phyloP scores from a whole-genome alignment of 768 basidiomycete genomes.

The Naganishia randhawae region DNA sequence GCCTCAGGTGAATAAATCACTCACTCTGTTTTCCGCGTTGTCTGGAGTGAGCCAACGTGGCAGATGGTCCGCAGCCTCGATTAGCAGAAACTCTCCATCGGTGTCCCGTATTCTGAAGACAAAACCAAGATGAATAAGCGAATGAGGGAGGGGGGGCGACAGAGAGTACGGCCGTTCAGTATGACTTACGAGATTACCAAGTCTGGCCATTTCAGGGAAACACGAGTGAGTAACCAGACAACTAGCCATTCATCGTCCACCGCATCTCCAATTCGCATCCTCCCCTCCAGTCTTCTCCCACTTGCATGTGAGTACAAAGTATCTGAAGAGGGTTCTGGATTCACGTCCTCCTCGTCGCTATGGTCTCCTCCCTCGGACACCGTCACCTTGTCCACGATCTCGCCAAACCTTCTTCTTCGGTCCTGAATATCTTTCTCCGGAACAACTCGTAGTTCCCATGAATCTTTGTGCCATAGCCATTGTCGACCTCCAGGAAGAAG shows the following conservation, averaged over 20 bases:
- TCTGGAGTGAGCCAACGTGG: constrained; percentile 87
- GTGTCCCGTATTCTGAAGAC: constrained; percentile 68
- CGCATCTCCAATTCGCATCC: constrained; percentile 87
- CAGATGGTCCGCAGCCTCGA: constrained; percentile 86
- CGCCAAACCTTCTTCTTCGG: constrained; percentile 14
- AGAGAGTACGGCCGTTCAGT: neutral
- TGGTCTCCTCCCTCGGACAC: neutral
- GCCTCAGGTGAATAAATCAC: constrained; percentile 46
- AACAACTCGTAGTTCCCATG: constrained; percentile 44
- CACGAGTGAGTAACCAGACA: constrained; percentile 79
- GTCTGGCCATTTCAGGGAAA: constrained; percentile 70
- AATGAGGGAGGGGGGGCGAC: neutral
- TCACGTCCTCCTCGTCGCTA: neutral
- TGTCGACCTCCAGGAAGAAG: constrained; percentile 4
- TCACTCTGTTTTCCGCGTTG: constrained; percentile 87
- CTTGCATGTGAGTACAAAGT: neutral
- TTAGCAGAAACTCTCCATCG: constrained; percentile 92
- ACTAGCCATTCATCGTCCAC: constrained; percentile 98
- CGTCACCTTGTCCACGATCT: constrained; percentile 13
- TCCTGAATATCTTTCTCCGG: constrained; percentile 19
- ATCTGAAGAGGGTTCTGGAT: neutral
- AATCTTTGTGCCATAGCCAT: constrained; percentile 50
- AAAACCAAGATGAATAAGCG: constrained; percentile 1
- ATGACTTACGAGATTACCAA: constrained; percentile 67
- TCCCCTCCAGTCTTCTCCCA: constrained; percentile 64